phyloP scores from a whole-genome alignment of 2,329 filamentous ascomycete genomes.

The Pseudogymnoascus sp. region DNA sequence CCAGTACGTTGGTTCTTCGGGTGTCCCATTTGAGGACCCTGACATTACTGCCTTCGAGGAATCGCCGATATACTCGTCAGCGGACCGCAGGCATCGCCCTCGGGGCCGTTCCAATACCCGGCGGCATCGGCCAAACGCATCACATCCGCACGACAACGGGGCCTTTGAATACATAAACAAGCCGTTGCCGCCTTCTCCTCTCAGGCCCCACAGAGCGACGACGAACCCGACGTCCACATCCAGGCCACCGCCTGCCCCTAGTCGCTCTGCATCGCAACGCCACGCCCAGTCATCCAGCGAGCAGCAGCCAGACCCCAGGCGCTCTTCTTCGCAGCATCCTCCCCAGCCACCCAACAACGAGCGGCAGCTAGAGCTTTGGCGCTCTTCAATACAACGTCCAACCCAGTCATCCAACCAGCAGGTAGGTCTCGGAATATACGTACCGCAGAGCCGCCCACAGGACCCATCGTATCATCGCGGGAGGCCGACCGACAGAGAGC shows the following conservation, averaged over 20 bases:
- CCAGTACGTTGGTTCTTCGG: background rate
- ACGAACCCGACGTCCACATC: background rate
- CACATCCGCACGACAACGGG: background rate
- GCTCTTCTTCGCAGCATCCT: background rate
- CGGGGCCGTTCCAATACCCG: background rate
- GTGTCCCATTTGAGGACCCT: background rate
- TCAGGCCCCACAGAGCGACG: background rate
- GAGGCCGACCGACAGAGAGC: background rate
- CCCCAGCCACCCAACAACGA: background rate
- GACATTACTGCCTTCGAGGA: background rate
- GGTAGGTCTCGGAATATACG: background rate
- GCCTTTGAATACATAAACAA: background rate
- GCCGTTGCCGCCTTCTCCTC: background rate
- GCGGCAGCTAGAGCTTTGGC: background rate
- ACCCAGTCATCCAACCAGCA: background rate
- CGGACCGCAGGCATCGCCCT: background rate
- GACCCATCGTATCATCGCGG: background rate
- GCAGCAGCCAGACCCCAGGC: background rate
- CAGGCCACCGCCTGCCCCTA: background rate
- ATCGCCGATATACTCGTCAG: background rate
- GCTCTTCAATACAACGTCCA: background rate
- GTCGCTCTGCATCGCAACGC: background rate
- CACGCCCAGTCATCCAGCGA: background rate
- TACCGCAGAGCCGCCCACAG: background rate
- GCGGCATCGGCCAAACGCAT: background rate